phyloP scores from a whole-genome alignment of 164 flowering plant species.

The Euptelea pleiosperma region DNA sequence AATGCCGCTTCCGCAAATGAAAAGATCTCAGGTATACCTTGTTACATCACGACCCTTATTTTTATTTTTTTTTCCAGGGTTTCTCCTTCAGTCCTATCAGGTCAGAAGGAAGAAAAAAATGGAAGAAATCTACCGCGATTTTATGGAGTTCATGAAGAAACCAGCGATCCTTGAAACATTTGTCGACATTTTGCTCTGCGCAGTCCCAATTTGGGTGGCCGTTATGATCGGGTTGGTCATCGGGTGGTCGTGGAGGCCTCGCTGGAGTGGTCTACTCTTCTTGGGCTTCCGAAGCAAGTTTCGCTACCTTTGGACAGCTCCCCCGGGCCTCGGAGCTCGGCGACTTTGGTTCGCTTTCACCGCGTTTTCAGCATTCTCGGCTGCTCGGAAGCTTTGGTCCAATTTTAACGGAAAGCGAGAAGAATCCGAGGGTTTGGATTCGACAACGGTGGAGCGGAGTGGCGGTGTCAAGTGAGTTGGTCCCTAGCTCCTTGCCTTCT shows the following conservation, averaged over 20 bases:
- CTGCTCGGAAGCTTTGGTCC: conserved; percentile 53
- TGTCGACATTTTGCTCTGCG: conserved; percentile 89
- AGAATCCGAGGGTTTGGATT: conserved; percentile 10
- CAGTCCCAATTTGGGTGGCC: conserved; percentile 98
- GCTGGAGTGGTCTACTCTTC: conserved; percentile 75
- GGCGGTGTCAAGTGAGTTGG: conserved; percentile 24
- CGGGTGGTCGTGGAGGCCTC: conserved; percentile 98
- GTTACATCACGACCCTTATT: too few species aligned
- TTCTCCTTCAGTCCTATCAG: not conserved
- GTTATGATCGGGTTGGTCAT: conserved; percentile 87
- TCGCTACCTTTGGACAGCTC: conserved; percentile 71
- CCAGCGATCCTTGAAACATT: conserved; percentile 68
- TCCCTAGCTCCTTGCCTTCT: not conserved
- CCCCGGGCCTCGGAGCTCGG: conserved; percentile 78
- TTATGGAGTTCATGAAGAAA: conserved; percentile 44
- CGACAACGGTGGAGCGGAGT: conserved; percentile 22
- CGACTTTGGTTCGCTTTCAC: conserved; percentile 85
- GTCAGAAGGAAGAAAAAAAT: conserved; percentile 6
- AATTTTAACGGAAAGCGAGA: conserved; percentile 34
- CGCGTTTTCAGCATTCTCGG: conserved; percentile 75
- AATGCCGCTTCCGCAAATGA: too few species aligned
- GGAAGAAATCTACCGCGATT: conserved; percentile 34
- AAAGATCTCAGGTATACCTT: too few species aligned
- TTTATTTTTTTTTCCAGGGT: conserved; percentile 5
- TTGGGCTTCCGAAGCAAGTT: conserved; percentile 67